Evolutionary conservation across 108 stramenopile species (phyloP).

Genomic region (Discostella pseudostelligera): DNA sequence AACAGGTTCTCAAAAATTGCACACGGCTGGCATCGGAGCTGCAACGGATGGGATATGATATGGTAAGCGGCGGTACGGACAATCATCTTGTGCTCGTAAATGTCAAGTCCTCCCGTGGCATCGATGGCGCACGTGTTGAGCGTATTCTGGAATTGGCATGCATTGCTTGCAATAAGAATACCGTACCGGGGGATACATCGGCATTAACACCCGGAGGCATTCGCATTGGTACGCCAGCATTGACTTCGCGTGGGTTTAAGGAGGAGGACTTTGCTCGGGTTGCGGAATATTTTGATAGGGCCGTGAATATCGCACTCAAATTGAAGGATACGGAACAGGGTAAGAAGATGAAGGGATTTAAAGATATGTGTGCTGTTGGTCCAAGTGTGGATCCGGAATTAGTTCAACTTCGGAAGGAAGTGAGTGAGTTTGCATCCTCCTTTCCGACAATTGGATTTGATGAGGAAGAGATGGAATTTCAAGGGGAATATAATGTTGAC

Average conservation of each 20-base stretch:
- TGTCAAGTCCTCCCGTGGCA: conserved; percentile 86
- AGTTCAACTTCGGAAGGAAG: conserved; percentile 85
- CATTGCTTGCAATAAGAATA: conserved; percentile 97
- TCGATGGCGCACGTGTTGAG: conserved; percentile 99
- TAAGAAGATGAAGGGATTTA: conserved; percentile 89
- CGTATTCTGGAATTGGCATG: conserved; percentile 94
- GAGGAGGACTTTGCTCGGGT: conserved; percentile 98
- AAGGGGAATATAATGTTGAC: conserved; percentile 86
- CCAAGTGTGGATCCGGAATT: conserved; percentile 88
- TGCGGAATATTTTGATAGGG: conserved; percentile 95
- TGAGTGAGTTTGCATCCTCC: conserved; percentile 85
- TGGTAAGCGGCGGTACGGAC: conserved; percentile 99
- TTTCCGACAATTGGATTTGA: conserved; percentile 98
- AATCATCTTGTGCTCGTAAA: conserved; percentile 99
- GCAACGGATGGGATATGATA: conserved; percentile 78
- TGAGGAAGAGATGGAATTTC: conserved; percentile 82
- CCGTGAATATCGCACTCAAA: conserved; percentile 87
- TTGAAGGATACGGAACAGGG: conserved; percentile 82
- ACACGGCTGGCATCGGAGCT: conserved; percentile 78
- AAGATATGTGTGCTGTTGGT: conserved; percentile 90
- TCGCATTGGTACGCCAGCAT: conserved; percentile 98
- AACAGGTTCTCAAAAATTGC: conserved; percentile 84
- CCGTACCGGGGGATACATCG: conserved; percentile 93
- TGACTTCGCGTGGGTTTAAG: conserved; percentile 95
- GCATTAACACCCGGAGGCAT: conserved; percentile 97